These are phyloP conservation scores for Hymenochaete sp. DNA, from an alignment of 1,284 basidiomycete genomes.

Conservation along the genomic window DNA sequence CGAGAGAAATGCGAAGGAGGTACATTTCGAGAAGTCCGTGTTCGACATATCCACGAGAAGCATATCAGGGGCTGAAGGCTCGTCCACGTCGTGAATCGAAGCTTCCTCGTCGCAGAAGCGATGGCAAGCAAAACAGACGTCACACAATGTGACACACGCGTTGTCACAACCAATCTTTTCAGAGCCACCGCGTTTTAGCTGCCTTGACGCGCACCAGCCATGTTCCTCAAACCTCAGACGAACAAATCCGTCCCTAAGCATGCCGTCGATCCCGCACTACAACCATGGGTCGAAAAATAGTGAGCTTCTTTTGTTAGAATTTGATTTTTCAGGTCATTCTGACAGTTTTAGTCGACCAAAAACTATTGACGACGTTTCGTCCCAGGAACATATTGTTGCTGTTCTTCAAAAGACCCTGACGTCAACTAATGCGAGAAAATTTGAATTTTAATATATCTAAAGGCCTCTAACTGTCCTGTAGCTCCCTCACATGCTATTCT, in stretches of 20 bases:
- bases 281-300: constrained; percentile 99
- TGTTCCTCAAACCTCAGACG: constrained; percentile 52
- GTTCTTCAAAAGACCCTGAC: constrained; percentile 87
- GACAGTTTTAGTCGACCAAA: constrained; percentile 70
- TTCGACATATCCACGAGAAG: constrained; percentile 31
- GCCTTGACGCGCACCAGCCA: constrained; percentile 27
- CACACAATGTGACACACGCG: constrained; percentile 20
- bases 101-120: no score
- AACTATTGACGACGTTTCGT: constrained; percentile 95
- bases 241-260: constrained; percentile 35
- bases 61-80: constrained; percentile 8
- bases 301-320: constrained; percentile 27
- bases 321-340: constrained; percentile 11
- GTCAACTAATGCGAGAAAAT: constrained; percentile 74
- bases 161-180: constrained; percentile 27
- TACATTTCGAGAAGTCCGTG: constrained; percentile 31
- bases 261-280: constrained; percentile 50
- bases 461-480: constrained; percentile 29
- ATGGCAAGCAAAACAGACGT: no score
- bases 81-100: constrained; percentile 8
- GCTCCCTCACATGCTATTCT: constrained; percentile 99
- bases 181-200: constrained; percentile 21
- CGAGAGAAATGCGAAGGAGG: no score
- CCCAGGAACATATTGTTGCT: constrained; percentile 93
- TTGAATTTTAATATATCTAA: neutral